Evolutionary conservation across 371 early-diverging fungal genomes (phyloP), one percentile per base, ranked within the genome.

Genomic region (Apophysomyces ossiformis): DNA sequence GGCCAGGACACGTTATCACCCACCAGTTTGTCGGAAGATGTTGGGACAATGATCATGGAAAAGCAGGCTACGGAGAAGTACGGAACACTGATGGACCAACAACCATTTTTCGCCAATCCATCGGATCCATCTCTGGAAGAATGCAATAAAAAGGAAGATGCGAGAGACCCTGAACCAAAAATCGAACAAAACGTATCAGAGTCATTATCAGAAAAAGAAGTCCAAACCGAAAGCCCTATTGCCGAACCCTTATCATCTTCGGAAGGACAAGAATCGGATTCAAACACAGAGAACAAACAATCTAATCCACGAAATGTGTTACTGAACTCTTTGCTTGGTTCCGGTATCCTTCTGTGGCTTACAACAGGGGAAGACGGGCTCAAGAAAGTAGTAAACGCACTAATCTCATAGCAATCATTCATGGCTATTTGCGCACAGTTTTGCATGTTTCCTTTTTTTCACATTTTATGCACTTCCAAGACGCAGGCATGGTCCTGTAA

Each of bases 1-100:
- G 21, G 65, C 57, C 41, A 58, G 61, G 56, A 61, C 43, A 26
- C 57, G 13, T 58, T 59, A 39, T 44, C 65, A 6, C 15, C 37
- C n/a, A 36, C 35, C 8, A 11, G n/a, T 21, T 36, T 8, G 35
- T 35, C 15, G 32, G 36, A 50, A 61, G 26, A 45, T 16, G 37
- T 16, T 37, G 46, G 26, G 35, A 41, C 54, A 12, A 5, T 45
- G 18, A 64, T 46, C 37, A 44, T 39, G 21, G 39, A 39, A 60
- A 18, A 16, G 37, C 44, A 26, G 32, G 32, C 32, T 26, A 26
- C 32, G 32, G 32, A 26, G 32, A 26, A 1, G 32, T 1, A 26
- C 2, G 32, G 32, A 26, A 26, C 60, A n/a, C 6, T 16, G 1
- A 60, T 21, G 9, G 4, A 32, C 2, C 32, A 21, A 39, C 44